These are phyloP conservation scores for Talaromyces sp. DNA, from an alignment of 2,329 filamentous ascomycete genomes.

Conservation along the genomic window DNA sequence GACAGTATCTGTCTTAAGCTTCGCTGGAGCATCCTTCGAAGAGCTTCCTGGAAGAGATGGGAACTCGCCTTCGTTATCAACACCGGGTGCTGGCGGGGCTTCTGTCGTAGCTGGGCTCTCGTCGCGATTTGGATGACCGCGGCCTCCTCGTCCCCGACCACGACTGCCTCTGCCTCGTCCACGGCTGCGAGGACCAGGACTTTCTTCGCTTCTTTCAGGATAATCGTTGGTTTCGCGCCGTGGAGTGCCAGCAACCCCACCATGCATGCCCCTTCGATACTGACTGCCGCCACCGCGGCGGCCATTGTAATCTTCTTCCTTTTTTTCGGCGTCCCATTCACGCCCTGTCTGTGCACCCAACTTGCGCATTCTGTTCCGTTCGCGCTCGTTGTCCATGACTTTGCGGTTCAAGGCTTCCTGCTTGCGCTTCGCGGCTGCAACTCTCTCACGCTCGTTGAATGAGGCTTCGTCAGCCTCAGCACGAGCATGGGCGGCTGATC, in stretches of 20 bases:
- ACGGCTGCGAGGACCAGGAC: slow-evolving; percentile 3
- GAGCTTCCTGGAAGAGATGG: slow-evolving; percentile 28
- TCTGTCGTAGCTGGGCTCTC: slow-evolving; percentile 14
- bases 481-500: slow-evolving; percentile 55
- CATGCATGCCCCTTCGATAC: slow-evolving; percentile 47
- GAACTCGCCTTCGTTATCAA: slow-evolving; percentile 29
- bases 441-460: slow-evolving; percentile 58
- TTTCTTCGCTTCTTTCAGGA: slow-evolving; percentile 18
- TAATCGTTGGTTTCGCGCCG: slow-evolving; percentile 23
- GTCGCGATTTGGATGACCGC: slow-evolving; percentile 12
- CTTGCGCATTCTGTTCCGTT: slow-evolving; percentile 55
- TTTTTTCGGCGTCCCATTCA: slow-evolving; percentile 59
- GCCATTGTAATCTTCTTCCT: slow-evolving; percentile 48
- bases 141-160: slow-evolving; percentile 26
- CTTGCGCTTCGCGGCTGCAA: slow-evolving; percentile 49
- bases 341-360: slow-evolving; percentile 52
- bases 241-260: slow-evolving; percentile 39
- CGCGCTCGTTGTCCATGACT: slow-evolving; percentile 57
- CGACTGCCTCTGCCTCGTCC: slow-evolving; percentile 18
- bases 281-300: slow-evolving; percentile 35
- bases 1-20: slow-evolving; percentile 19
- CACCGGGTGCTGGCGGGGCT: slow-evolving; percentile 15
- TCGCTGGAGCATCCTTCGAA: slow-evolving; percentile 11
- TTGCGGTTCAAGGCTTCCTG: slow-evolving; percentile 47
- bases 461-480: slow-evolving; percentile 63